phyloP scores from a whole-genome alignment of 2,329 filamentous ascomycete species.

The Fusarium stilboides region DNA sequence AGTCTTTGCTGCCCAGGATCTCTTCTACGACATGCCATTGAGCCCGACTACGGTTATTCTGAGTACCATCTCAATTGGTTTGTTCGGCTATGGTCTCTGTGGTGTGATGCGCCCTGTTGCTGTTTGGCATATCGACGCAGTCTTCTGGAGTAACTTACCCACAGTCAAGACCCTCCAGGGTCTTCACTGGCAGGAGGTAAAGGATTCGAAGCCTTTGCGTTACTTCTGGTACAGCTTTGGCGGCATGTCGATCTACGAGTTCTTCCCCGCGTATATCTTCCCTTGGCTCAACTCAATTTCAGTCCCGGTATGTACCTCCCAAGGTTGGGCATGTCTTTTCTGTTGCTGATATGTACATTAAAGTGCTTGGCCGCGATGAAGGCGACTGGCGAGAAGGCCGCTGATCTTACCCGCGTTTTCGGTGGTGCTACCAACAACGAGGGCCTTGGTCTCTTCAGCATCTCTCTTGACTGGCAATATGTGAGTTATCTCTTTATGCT shows the following conservation, averaged over 20 bases:
- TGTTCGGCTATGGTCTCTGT: conserved; percentile 70
- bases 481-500: conserved; percentile 52
- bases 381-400: conserved; percentile 62
- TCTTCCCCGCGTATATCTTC: conserved; percentile 69
- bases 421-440: conserved; percentile 68
- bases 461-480: conserved; percentile 71
- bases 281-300: conserved; percentile 70
- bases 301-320: conserved; percentile 55
- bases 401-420: conserved; percentile 63
- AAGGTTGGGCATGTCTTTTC: fast-evolving
- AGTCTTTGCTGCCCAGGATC: conserved; percentile 65
- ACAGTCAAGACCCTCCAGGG: conserved; percentile 69
- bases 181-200: conserved; percentile 67
- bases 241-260: conserved; percentile 66
- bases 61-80: conserved; percentile 66
- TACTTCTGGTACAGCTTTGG: conserved; percentile 67
- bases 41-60: conserved; percentile 64
- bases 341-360: neutral
- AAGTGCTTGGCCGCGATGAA: conserved; percentile 67
- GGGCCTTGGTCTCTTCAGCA: conserved; percentile 63
- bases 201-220: conserved; percentile 65
- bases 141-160: conserved; percentile 69
- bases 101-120: conserved; percentile 68
- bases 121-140: conserved; percentile 70
- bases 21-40: conserved; percentile 67